phyloP scores from a whole-genome alignment of 2,329 filamentous ascomycete genomes.

The Pseudogymnoascus sp. region DNA sequence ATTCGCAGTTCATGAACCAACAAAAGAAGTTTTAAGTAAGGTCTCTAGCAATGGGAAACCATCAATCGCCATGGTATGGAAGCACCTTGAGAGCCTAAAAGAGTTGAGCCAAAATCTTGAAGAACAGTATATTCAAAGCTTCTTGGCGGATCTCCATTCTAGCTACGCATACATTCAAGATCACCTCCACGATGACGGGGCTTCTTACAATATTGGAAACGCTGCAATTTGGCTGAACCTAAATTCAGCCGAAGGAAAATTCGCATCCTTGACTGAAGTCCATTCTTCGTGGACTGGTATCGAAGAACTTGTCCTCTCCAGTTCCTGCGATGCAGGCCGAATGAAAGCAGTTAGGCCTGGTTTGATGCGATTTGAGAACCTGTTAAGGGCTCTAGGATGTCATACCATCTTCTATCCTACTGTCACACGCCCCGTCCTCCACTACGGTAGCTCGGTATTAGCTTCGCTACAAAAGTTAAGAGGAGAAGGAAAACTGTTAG shows the following conservation, averaged over 20 bases:
- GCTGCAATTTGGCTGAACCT: not conserved
- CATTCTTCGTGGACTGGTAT: not conserved
- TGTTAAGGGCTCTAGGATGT: constrained; percentile 19
- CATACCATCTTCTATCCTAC: constrained; percentile 19
- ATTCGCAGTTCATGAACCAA: not conserved
- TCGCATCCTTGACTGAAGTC: not conserved
- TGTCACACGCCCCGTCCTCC: constrained; percentile 5
- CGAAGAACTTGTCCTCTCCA: constrained; percentile 19
- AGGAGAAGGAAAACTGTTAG: not conserved
- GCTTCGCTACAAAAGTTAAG: not conserved
- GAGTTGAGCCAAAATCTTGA: not conserved
- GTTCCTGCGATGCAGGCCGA: constrained; percentile 18
- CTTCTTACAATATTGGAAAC: constrained; percentile 9
- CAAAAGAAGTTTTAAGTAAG: not conserved
- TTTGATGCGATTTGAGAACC: constrained; percentile 19
- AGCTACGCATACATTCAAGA: constrained; percentile 21
- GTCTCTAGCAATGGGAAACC: not conserved
- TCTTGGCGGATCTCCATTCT: constrained; percentile 15
- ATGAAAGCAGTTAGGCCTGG: constrained; percentile 18
- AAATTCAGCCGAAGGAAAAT: not conserved
- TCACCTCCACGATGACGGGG: constrained; percentile 9
- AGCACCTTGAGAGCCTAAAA: not conserved
- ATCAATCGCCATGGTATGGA: not conserved
- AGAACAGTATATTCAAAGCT: constrained; percentile 11
- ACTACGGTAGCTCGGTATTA: constrained; percentile 2